These are phyloP conservation scores for Arthrobotrys sphaeroides DNA, from an alignment of 2,329 filamentous ascomycete species.

Conservation along the genomic window DNA sequence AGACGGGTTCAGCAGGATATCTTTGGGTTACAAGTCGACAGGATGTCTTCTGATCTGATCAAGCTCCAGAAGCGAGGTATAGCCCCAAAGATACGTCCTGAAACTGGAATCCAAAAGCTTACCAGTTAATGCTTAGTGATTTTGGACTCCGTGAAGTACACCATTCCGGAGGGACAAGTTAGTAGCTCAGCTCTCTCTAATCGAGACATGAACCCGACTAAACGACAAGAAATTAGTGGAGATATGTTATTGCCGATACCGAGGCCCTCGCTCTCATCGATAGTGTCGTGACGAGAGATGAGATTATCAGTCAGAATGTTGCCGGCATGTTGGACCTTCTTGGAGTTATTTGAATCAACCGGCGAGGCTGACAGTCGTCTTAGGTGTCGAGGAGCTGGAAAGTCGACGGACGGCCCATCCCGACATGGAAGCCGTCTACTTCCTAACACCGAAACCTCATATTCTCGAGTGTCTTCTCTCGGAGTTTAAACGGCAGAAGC, in stretches of 20 bases:
- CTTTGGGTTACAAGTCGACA: constrained; percentile 16
- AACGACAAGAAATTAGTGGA: constrained; percentile 73
- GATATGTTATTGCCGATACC: constrained; percentile 90
- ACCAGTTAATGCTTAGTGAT: constrained; percentile 21
- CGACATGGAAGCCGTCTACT: constrained; percentile 93
- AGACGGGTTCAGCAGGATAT: constrained; percentile 3
- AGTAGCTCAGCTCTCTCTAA: not conserved
- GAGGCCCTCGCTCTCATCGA: constrained; percentile 84
- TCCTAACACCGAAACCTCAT: constrained; percentile 84
- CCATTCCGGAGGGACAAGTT: constrained; percentile 32
- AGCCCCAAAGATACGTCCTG: not conserved
- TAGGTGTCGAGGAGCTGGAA: constrained; percentile 95
- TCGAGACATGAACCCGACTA: not conserved
- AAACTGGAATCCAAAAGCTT: not conserved
- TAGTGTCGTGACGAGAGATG: constrained; percentile 92
- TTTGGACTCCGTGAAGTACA: constrained; percentile 29
- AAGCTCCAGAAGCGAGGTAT: constrained; percentile 45
- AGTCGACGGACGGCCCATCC: constrained; percentile 81
- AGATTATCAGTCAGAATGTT: constrained; percentile 95
- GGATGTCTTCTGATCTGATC: constrained; percentile 48
- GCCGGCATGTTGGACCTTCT: constrained; percentile 73
- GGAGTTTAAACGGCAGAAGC: constrained; percentile 81
- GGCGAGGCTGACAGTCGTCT: constrained; percentile 54
- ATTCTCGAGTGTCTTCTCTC: constrained; percentile 94
- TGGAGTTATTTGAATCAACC: constrained; percentile 35